These are phyloP conservation scores for Volutella citrinella DNA, from an alignment of 2,329 filamentous ascomycete genomes.

Conservation along the genomic window DNA sequence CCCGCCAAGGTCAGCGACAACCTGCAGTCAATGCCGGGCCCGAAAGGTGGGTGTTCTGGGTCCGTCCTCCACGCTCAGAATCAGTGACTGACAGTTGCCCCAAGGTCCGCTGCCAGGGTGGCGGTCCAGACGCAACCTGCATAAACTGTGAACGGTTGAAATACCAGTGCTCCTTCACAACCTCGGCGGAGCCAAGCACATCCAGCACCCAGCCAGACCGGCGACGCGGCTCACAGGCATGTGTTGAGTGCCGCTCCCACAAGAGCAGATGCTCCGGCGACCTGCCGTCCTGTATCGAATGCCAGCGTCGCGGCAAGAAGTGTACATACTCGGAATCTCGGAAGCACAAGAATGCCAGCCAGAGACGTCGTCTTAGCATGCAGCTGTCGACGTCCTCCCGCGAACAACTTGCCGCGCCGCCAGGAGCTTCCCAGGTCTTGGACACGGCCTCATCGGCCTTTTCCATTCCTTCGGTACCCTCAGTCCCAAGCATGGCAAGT, in stretches of 20 bases:
- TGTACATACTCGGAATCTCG: conserved; percentile 16
- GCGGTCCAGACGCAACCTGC: not conserved
- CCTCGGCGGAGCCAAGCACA: not conserved
- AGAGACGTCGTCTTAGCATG: not conserved
- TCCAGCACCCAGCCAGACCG: conserved; percentile 29
- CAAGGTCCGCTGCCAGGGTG: not conserved
- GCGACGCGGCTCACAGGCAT: conserved; percentile 43
- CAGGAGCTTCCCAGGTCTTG: no score
- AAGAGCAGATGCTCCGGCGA: conserved; percentile 47
- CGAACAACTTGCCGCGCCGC: no score
- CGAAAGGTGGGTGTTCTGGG: not conserved
- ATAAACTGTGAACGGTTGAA: not conserved
- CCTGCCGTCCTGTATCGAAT: conserved; percentile 20
- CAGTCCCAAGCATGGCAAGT: not conserved
- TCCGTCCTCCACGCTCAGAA: not conserved
- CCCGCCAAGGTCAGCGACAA: conserved; percentile 9
- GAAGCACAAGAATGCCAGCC: not conserved
- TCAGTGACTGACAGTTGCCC: no score
- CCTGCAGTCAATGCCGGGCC: conserved; percentile 28
- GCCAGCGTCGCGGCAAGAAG: conserved; percentile 16
- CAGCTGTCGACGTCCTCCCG: no score
- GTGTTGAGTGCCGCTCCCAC: conserved; percentile 38
- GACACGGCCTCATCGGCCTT: conserved; percentile 1
- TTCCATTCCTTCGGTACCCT: not conserved
- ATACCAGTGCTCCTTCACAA: not conserved